Evolutionary conservation across 805 yeast genomes (phyloP).

Genomic region (Yarrowia sp.): DNA sequence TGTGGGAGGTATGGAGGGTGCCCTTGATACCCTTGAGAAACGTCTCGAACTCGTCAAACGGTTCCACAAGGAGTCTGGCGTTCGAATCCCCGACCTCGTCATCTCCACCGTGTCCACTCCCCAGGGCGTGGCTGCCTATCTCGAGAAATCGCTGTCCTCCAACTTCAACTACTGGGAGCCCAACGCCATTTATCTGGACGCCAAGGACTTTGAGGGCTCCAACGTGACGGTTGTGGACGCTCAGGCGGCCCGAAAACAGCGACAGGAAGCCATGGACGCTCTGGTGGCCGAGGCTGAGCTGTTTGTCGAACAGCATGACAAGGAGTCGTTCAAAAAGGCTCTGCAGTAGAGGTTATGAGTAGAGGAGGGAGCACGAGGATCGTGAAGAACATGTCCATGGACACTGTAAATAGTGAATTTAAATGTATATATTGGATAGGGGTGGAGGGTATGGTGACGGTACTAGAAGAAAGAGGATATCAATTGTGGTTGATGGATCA

Average conservation of each 20-base stretch:
- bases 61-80: conserved; percentile 48
- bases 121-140: conserved; percentile 41
- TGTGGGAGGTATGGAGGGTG: conserved; percentile 13
- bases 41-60: conserved; percentile 51
- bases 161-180: conserved; percentile 64
- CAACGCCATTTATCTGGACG: conserved; percentile 63
- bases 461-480: no score
- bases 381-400: neutral
- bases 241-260: conserved; percentile 47
- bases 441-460: no score
- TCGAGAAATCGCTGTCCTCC: conserved; percentile 40
- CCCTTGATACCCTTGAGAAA: conserved; percentile 40
- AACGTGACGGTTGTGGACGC: conserved; percentile 48
- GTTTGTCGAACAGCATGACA: conserved; percentile 35
- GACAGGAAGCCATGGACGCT: conserved; percentile 46
- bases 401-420: conserved; percentile 11
- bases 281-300: conserved; percentile 47
- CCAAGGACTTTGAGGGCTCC: conserved; percentile 52
- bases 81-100: conserved; percentile 52
- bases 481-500: no score
- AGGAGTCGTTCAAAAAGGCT: conserved; percentile 33
- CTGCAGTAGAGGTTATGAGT: neutral
- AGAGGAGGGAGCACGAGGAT: no score
- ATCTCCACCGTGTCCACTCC: conserved; percentile 45
- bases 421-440: neutral